Evolutionary conservation across 139 green algal genomes (phyloP).

Genomic region (Haematococcus lacustris): DNA sequence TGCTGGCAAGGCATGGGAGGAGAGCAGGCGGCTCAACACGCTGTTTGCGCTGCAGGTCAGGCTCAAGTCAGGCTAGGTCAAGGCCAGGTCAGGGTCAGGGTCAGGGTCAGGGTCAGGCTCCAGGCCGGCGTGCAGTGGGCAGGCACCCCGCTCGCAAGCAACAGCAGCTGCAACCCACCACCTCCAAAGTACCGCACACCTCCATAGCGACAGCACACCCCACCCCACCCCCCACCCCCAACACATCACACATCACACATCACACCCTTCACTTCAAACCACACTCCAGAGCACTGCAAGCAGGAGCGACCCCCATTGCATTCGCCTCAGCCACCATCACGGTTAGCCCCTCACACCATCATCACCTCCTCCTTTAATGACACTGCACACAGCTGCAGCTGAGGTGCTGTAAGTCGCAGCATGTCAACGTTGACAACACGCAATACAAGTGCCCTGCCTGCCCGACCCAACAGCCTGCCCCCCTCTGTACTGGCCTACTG

Average conservation of each 20-base stretch:
- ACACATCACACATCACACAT: not conserved
- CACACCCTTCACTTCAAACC: not conserved
- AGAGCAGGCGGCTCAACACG: slow-evolving; percentile 25
- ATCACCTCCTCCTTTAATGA: no score
- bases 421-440: not conserved
- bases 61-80: not conserved
- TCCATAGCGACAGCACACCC: not conserved
- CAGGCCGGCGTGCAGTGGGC: not conserved
- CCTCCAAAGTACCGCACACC: not conserved
- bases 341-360: no score
- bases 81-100: not conserved
- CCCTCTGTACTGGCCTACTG: not conserved
- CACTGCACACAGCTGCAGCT: no score
- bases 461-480: not conserved
- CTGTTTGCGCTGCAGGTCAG: slow-evolving; percentile 32
- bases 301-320: no score
- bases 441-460: not conserved
- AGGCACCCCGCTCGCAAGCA: not conserved
- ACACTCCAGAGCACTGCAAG: not conserved
- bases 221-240: no score
- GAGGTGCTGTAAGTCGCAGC: no score
- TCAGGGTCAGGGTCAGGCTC: not conserved
- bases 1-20: slow-evolving; percentile 25
- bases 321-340: no score
- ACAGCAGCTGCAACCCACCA: not conserved